Conservation (phyloP, 2,329 filamentous ascomycete genomes). For the Proliferodiscus dingleyae region DNA sequence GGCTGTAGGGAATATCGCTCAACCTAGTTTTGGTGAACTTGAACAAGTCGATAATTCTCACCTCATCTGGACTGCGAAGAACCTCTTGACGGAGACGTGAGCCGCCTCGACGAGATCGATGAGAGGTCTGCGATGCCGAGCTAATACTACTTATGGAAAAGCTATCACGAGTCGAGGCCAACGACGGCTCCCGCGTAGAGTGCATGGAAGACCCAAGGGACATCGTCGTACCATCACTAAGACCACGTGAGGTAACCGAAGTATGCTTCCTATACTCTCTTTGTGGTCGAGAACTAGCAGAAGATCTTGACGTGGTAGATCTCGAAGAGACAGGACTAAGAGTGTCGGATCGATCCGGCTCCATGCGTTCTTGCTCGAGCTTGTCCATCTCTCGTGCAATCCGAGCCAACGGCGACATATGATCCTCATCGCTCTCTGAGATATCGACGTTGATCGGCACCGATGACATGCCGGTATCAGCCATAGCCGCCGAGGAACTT, state of each 20-base stretch:
- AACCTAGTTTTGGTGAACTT: conserved; percentile 77
- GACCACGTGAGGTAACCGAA: conserved; percentile 48
- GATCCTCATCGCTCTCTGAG: conserved; percentile 74
- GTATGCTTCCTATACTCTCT: conserved; percentile 36
- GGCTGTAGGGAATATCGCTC: conserved; percentile 76
- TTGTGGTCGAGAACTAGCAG: conserved; percentile 48
- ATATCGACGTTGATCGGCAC: conserved; percentile 53
- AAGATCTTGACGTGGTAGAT: conserved; percentile 47
- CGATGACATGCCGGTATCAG: conserved; percentile 36
- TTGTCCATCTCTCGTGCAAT: conserved; percentile 65
- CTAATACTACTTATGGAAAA: conserved; percentile 51
- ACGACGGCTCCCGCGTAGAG: conserved; percentile 28
- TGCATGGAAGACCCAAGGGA: conserved; percentile 58
- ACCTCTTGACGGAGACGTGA: conserved; percentile 80
- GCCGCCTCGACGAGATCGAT: conserved; percentile 42
- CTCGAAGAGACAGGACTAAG: conserved; percentile 32
- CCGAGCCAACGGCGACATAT: conserved; percentile 69
- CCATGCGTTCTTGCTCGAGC: conserved; percentile 25
- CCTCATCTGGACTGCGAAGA: conserved; percentile 70
- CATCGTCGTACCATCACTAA: conserved; percentile 64
- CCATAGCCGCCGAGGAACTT: conserved; percentile 15
- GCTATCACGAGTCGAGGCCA: conserved; percentile 41
- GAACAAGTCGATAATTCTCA: conserved; percentile 72
- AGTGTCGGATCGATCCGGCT: conserved; percentile 27
- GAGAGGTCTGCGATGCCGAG: conserved; percentile 34